These are phyloP conservation scores for Cerioporus squamosus DNA, from an alignment of 1,284 basidiomycete genomes.

Conservation along the genomic window DNA sequence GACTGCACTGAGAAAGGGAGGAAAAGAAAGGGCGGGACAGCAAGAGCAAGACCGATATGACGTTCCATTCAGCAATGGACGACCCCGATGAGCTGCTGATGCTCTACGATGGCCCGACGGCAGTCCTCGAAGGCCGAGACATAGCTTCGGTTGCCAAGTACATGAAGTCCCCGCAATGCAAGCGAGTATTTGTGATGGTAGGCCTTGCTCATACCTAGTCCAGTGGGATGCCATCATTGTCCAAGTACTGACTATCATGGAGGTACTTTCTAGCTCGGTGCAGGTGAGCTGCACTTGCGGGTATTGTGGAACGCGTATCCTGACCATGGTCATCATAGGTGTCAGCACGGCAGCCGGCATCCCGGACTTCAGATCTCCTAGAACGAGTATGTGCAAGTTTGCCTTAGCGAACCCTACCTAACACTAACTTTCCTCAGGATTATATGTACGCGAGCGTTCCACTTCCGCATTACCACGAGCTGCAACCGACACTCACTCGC, in stretches of 20 bases:
- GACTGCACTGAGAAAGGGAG: background rate
- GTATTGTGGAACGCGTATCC: background rate
- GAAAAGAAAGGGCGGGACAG: no score
- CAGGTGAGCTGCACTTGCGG: conserved; percentile 4
- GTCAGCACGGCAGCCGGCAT: conserved; percentile 81
- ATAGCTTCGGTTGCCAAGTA: conserved; percentile 59
- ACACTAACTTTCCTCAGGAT: conserved; percentile 40
- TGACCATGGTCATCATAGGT: conserved; percentile 43
- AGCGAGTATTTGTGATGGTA: conserved; percentile 75
- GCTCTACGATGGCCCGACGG: conserved; percentile 32
- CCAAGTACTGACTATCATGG: conserved; percentile 54
- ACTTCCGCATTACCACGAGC: background rate
- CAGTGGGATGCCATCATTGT: conserved; percentile 1
- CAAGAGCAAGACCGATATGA: no score
- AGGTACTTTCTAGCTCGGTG: conserved; percentile 39
- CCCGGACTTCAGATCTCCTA: conserved; percentile 79
- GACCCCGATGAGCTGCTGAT: conserved; percentile 23
- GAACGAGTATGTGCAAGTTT: conserved; percentile 55
- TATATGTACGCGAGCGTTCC: conserved; percentile 48
- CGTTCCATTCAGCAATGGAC: conserved; percentile 7
- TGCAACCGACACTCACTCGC: background rate
- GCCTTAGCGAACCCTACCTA: background rate
- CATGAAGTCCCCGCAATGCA: conserved; percentile 69
- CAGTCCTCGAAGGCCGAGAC: conserved; percentile 41
- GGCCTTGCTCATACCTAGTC: conserved; percentile 27